Conservation (phyloP, 441 rosid species). For the Populus hybrid region DNA sequence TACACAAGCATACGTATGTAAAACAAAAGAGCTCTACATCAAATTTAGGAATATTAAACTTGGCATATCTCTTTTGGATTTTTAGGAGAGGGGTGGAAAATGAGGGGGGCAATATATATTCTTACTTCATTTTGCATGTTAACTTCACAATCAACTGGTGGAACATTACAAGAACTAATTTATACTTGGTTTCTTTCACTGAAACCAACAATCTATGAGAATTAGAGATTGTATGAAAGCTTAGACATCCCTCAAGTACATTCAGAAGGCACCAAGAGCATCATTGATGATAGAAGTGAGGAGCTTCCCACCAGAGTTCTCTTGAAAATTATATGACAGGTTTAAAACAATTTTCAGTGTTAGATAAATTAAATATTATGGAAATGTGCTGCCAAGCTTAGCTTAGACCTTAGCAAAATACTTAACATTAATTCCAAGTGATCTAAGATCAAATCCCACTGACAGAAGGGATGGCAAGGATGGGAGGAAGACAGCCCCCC, state of each 20-base stretch:
- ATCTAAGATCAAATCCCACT: not conserved
- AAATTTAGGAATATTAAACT: not conserved
- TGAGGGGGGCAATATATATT: not conserved
- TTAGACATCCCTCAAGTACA: not conserved
- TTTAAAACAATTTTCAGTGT: not conserved
- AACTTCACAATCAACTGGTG: conserved; percentile 2
- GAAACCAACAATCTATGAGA: not conserved
- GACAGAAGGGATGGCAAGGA: not conserved
- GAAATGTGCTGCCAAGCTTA: not conserved
- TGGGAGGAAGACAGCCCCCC: not conserved
- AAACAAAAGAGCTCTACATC: not conserved
- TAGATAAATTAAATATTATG: not conserved
- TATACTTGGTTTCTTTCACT: not conserved
- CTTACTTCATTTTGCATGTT: not conserved
- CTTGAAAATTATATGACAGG: not conserved
- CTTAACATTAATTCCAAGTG: not conserved
- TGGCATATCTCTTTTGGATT: not conserved
- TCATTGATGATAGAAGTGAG: not conserved
- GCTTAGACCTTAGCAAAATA: no score
- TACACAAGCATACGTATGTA: not conserved
- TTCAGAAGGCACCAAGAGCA: not conserved
- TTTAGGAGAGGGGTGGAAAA: not conserved
- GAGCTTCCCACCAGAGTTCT: not conserved
- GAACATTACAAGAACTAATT: not conserved
- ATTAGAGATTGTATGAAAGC: not conserved